These are phyloP conservation scores for Phlebiopsis gigantea DNA, from an alignment of 768 basidiomycete species.

Conservation along the genomic window DNA sequence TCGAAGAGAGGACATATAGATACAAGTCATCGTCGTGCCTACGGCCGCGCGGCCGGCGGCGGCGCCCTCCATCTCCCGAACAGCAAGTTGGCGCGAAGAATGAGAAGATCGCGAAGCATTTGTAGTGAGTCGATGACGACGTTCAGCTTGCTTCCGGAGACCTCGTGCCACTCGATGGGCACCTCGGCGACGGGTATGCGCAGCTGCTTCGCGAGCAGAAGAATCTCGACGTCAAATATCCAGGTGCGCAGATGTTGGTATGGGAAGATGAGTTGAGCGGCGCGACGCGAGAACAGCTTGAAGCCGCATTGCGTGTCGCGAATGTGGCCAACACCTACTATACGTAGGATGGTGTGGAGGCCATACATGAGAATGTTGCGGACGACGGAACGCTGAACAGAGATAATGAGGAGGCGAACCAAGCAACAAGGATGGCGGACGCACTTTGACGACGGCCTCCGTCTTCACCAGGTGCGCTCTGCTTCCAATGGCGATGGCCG, in stretches of 20 bases:
- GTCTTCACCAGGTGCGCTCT: conserved; percentile 90
- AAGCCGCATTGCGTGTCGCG: conserved; percentile 97
- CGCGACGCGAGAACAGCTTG: conserved; percentile 85
- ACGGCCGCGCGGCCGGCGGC: conserved; percentile 9
- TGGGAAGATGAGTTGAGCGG: conserved; percentile 82
- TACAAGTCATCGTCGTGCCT: background rate
- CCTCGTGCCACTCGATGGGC: conserved; percentile 90
- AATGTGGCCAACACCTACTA: conserved; percentile 87
- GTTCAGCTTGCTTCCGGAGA: conserved; percentile 87
- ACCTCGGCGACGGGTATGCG: conserved; percentile 81
- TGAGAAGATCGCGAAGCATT: conserved; percentile 84
- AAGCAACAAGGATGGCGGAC: conserved; percentile 12
- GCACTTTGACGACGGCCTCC: conserved; percentile 89
- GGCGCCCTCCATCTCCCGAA: conserved; percentile 66
- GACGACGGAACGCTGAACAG: conserved; percentile 68
- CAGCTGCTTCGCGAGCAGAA: conserved; percentile 77
- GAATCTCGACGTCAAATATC: conserved; percentile 96
- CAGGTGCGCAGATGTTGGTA: conserved; percentile 83
- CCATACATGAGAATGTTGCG: conserved; percentile 94
- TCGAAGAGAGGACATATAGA: background rate
- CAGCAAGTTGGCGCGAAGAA: conserved; percentile 78
- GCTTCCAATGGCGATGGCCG: conserved; percentile 72
- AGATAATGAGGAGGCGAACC: background rate
- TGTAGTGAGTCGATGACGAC: conserved; percentile 80
- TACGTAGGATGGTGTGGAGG: conserved; percentile 81